Evolutionary conservation across 2,329 filamentous ascomycete genomes (phyloP), one percentile per base, ranked within the genome.

Genomic region (Claviceps spartinae): DNA sequence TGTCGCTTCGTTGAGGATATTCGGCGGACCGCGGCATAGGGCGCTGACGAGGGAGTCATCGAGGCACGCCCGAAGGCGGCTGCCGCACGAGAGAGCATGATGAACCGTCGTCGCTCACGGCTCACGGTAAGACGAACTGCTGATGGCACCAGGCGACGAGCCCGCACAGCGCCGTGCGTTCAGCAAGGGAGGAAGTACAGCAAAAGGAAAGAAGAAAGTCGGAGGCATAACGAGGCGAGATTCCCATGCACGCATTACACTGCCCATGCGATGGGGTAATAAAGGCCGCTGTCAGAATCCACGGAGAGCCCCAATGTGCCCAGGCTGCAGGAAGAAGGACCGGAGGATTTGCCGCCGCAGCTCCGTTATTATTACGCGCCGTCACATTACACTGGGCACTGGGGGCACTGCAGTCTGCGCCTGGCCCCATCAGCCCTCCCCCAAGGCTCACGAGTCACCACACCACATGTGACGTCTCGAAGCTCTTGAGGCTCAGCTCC

Each of bases 391-490:
- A 43, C 24, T 14, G n/a, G 24, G 22, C 22, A 2, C n/a, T n/a
- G 22, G n/a, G 18, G 37, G 2, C 18, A 43, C 24, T 22, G 18
- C 14, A 30, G 24, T 7, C 24, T 26, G 5, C 24, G 24, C 24
- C 24, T 6, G 26, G 26, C 26, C 26, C 26, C 24, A 22, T 22
- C 22, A 3, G 22, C 22, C 3, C 22, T 22, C 22, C 22, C 22
- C 22, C 22, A 22, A 22, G 22, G 22, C 22, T 22, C 22, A 22
- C 22, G 22, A 22, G 20, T 13, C 40, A 49, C 40, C 51, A 48
- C 47, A 20, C 34, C 41, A 37, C n/a, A 62, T 59, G 64, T 64
- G 63, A 67, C 64, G 59, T 61, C 58, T 53, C 54, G 30, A 56
- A 57, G 55, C 54, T 57, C 13, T n/a, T 14, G 14, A 44, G 22